phyloP scores from a whole-genome alignment of 2,329 filamentous ascomycete genomes.

The Trichoderma simmonsii region DNA sequence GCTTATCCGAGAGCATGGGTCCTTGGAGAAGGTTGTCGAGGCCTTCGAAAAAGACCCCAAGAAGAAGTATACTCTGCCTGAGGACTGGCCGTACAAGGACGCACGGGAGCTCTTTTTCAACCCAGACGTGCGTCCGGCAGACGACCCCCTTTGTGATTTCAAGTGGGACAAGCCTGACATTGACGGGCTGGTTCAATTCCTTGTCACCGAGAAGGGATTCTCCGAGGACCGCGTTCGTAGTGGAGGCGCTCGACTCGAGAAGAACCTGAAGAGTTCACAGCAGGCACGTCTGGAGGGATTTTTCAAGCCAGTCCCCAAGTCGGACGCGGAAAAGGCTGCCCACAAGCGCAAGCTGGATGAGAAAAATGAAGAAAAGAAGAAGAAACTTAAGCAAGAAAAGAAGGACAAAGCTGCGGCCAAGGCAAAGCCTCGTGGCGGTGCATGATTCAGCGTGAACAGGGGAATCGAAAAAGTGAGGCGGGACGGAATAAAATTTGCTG shows the following conservation, averaged over 20 bases:
- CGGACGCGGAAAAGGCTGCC: conserved; percentile 76
- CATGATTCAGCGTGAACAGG: background rate
- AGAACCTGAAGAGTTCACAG: conserved; percentile 87
- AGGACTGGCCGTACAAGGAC: conserved; percentile 95
- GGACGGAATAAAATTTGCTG: background rate
- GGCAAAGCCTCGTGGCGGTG: conserved; percentile 69
- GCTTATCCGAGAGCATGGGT: conserved; percentile 87
- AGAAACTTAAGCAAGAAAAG: conserved; percentile 89
- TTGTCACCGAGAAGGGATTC: conserved; percentile 94
- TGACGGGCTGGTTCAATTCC: conserved; percentile 82
- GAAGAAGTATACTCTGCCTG: conserved; percentile 78
- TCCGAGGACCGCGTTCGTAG: conserved; percentile 87
- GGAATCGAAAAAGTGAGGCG: background rate
- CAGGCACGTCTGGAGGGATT: conserved; percentile 92
- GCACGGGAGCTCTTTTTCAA: conserved; percentile 89
- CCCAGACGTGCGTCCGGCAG: conserved; percentile 80
- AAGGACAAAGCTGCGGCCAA: conserved; percentile 94
- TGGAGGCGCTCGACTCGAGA: conserved; percentile 74
- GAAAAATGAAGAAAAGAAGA: conserved; percentile 88
- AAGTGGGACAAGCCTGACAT: conserved; percentile 96
- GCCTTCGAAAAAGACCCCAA: conserved; percentile 72
- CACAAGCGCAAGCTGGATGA: conserved; percentile 93
- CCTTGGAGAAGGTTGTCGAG: conserved; percentile 82
- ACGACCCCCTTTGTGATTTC: conserved; percentile 87
- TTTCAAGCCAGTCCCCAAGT: conserved; percentile 90